phyloP scores from a whole-genome alignment of 331 rosid genomes.

The Quercus lobata region DNA sequence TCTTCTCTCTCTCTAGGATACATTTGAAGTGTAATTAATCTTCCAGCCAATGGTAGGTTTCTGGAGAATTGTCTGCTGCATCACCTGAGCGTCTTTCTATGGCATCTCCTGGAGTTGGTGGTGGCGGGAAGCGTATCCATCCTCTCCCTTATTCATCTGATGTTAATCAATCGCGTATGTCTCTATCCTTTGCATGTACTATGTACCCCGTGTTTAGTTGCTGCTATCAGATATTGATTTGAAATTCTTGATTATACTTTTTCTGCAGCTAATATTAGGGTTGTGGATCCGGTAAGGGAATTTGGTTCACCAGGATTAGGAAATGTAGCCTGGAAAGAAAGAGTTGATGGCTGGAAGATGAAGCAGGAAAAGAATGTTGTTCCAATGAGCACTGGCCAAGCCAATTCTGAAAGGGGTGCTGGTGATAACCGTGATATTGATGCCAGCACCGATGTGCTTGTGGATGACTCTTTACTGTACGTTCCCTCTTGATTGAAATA shows the following conservation, averaged over 20 bases:
- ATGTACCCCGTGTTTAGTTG: background rate
- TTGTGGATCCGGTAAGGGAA: slow-evolving; percentile 57
- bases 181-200: slow-evolving; percentile 1
- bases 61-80: slow-evolving; percentile 95
- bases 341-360: slow-evolving; percentile 99
- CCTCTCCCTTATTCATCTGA: slow-evolving; percentile 69
- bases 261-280: slow-evolving; percentile 67
- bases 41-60: slow-evolving; percentile 40
- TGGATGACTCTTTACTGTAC: slow-evolving; percentile 84
- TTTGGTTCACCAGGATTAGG: slow-evolving; percentile 66
- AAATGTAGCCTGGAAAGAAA: slow-evolving; percentile 99
- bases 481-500: slow-evolving; percentile 21
- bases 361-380: slow-evolving; percentile 82
- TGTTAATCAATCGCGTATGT: slow-evolving; percentile 73
- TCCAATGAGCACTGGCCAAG: slow-evolving; percentile 95
- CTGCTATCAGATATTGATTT: slow-evolving; percentile 20
- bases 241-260: slow-evolving; percentile 13
- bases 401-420: slow-evolving; percentile 88
- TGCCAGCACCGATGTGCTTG: slow-evolving; percentile 89
- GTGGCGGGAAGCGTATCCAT: slow-evolving; percentile 69
- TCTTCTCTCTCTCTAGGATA: background rate
- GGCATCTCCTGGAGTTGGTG: slow-evolving; percentile 78
- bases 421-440: slow-evolving; percentile 67
- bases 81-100: slow-evolving; percentile 85
- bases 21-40: slow-evolving; percentile 5